Evolutionary conservation across 2,329 filamentous ascomycete species (phyloP).

Genomic region (Sclerotinia nivalis): DNA sequence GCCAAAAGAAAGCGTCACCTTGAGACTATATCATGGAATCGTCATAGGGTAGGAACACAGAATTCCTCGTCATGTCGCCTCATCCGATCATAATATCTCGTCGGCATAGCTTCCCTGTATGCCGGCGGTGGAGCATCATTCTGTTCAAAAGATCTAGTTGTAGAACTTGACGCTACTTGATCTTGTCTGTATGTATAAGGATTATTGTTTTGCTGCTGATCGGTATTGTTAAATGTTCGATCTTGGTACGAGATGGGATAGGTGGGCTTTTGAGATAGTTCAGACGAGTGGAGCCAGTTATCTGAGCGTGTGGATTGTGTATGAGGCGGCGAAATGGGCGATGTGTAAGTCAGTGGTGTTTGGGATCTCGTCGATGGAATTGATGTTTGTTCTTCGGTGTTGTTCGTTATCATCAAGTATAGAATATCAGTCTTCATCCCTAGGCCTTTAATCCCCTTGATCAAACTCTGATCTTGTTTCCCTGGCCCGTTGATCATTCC

Average conservation of each 20-base stretch:
- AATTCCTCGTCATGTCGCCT: neutral
- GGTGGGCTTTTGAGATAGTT: neutral
- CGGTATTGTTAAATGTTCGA: neutral
- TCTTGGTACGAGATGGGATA: neutral
- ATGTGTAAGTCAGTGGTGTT: neutral
- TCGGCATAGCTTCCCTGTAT: slow-evolving; percentile 15
- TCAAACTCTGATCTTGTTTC: slow-evolving; percentile 19
- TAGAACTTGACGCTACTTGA: neutral
- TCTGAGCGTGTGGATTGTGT: neutral
- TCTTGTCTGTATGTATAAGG: no score
- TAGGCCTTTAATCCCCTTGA: slow-evolving; percentile 1
- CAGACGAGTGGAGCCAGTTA: no score
- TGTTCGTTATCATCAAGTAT: slow-evolving; percentile 22
- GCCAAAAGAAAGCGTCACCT: neutral
- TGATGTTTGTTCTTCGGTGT: neutral
- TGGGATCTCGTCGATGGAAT: neutral
- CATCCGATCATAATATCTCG: slow-evolving; percentile 8
- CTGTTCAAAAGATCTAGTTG: neutral
- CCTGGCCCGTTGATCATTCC: slow-evolving; percentile 16
- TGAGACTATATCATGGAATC: rapidly evolving
- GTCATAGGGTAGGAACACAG: slow-evolving; percentile 5
- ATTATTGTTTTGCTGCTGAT: neutral
- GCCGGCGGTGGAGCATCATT: neutral
- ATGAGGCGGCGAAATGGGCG: neutral
- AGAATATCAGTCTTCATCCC: slow-evolving; percentile 22